Evolutionary conservation across 257 asterid species (phyloP), one percentile per base, ranked within the genome.

Genomic region (Cordia subcordata): DNA sequence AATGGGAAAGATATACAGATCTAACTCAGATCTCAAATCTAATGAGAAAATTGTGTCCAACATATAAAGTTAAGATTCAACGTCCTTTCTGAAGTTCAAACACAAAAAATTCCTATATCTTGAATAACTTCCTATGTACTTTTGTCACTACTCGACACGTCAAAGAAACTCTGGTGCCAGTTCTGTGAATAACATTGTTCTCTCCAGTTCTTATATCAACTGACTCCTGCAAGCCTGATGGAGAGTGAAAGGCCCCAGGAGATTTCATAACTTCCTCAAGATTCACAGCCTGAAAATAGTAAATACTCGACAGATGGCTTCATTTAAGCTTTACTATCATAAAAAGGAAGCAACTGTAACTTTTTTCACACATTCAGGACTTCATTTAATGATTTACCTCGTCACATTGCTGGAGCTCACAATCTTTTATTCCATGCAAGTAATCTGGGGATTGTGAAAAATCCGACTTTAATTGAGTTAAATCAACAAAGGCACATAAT

Each of bases 361-460:
- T 6, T 27, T 27, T 27, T 27, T 6, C 35, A 27, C 22, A 14
- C 18, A 22, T 16, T 19, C 16, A 20, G 13, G 10, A 10, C 54
- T 37, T 22, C 23, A 20, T 40, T n/a, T 13, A 20, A 53, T 11
- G 16, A 22, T 12, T 52, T 53, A 86, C 97, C 95, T 73, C 61
- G 17, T 77, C 79, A 68, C 55, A 81, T 70, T 15, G 77, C 62
- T 89, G 99, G 68, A 70, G 40, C 72, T 64, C 89, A 21, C 72
- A 55, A 73, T 88, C 96, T 67, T 80, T 80, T 58, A 88, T 86
- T 37, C 97, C 95, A 33, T 93, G 99, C 90, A 89, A 77, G 82
- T 82, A 93, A 44, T 79, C 99, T 88, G 85, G 45, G 67, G 67
- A 20, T 13, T 13, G 23, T 8, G 55, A 21, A 21, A 19, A 21